phyloP scores from a whole-genome alignment of 345 rosid genomes.

The Pistacia atlantica region DNA sequence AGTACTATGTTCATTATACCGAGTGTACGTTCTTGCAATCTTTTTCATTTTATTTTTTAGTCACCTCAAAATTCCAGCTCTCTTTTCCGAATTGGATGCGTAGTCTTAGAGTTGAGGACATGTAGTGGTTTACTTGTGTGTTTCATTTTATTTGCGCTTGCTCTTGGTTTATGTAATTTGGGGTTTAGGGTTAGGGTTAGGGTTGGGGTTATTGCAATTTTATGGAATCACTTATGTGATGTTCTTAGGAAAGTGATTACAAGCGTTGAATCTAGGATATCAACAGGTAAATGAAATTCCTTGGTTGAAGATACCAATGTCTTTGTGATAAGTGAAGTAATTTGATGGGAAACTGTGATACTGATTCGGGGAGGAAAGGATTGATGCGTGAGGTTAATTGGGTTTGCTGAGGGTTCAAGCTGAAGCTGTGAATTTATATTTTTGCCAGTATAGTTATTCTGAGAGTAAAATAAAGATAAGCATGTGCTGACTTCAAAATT shows the following conservation, averaged over 20 bases:
- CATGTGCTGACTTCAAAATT: neutral
- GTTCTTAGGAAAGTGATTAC: neutral
- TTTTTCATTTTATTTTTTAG: neutral
- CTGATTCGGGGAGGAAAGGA: neutral
- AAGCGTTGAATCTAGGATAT: neutral
- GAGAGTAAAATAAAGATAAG: neutral
- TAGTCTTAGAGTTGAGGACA: neutral
- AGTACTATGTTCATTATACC: conserved; percentile 96
- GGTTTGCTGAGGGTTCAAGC: neutral
- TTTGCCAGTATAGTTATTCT: neutral
- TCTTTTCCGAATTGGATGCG: too few species aligned
- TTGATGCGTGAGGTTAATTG: neutral
- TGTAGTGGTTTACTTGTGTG: conserved; percentile 9
- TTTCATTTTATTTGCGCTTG: neutral
- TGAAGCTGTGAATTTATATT: neutral
- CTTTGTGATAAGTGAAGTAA: neutral
- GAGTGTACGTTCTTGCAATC: conserved; percentile 63
- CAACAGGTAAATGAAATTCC: neutral
- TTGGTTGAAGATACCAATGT: neutral
- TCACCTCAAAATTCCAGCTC: too few species aligned
- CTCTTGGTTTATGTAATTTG: conserved; percentile 1
- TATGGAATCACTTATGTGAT: neutral
- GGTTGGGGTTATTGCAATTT: neutral
- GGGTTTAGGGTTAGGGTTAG: conserved; percentile 15
- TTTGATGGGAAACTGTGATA: neutral